Percentiles rank a stretch among this genome's conserved stretches.
Evolutionary conservation across 2,329 filamentous ascomycete genomes (phyloP).

Genomic region (Orbilia blumenaviensis): DNA sequence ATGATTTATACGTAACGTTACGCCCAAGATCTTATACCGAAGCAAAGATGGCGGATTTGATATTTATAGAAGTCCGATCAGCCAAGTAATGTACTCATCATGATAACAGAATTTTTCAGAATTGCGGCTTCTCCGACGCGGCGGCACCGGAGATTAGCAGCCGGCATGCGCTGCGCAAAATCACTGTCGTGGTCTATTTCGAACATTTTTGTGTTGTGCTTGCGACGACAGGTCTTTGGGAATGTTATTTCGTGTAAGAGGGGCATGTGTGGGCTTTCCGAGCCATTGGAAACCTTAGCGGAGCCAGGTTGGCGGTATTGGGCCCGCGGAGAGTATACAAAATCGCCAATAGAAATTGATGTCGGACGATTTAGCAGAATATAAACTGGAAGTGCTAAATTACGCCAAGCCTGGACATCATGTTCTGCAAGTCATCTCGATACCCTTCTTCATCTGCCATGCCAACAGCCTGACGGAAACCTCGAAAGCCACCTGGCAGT

Average conservation of each 20-base stretch:
- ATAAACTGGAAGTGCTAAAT: too few relatives aligned
- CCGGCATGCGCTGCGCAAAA: not conserved
- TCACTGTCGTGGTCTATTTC: not conserved
- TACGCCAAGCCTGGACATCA: too few relatives aligned
- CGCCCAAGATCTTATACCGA: not conserved
- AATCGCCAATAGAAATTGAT: not conserved
- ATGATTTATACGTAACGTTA: conserved; percentile 9
- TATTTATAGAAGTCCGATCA: not conserved
- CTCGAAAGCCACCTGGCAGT: not conserved
- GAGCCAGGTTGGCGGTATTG: conserved; percentile 15
- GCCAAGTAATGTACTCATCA: not conserved
- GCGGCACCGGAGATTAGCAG: too few relatives aligned
- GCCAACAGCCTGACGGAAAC: not conserved
- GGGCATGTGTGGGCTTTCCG: not conserved
- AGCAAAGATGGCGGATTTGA: not conserved
- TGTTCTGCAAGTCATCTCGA: not conserved
- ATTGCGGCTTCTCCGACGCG: not conserved
- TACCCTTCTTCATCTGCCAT: too few relatives aligned
- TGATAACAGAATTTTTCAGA: not conserved
- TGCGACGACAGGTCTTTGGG: not conserved
- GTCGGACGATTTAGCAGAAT: too few relatives aligned
- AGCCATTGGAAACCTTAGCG: not conserved
- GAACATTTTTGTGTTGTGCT: not conserved
- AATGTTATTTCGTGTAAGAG: not conserved
- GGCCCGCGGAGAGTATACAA: not conserved